A percentile compares a stretch with the other conserved stretches of the same genome.
Evolutionary conservation across 2,329 filamentous ascomycete genomes (phyloP).

Genomic region (Fulvia fulva): DNA sequence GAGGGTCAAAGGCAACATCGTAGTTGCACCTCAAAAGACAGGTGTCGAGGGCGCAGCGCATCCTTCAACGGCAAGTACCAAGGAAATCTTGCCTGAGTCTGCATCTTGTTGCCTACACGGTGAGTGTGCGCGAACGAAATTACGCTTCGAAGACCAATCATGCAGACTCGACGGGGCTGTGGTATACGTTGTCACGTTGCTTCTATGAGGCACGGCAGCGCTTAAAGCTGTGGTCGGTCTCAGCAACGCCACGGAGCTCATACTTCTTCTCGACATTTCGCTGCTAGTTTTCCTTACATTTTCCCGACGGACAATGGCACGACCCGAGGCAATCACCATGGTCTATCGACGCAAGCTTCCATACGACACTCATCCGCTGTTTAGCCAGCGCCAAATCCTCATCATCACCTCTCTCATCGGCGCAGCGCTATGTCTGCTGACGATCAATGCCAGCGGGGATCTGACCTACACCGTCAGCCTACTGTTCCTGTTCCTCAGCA

Average conservation of each 20-base stretch:
- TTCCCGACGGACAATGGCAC: neutral
- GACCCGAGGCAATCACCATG: neutral
- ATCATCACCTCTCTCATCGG: slow-evolving; percentile 10
- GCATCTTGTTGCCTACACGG: neutral
- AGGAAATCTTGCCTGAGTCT: neutral
- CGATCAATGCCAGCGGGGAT: neutral
- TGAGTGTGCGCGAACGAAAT: neutral
- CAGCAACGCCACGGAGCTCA: neutral
- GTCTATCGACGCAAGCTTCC: neutral
- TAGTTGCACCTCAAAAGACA: too few species aligned
- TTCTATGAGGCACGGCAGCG: neutral
- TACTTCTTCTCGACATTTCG: neutral
- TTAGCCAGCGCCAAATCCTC: slow-evolving; percentile 6
- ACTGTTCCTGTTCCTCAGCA: neutral
- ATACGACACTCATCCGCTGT: slow-evolving; percentile 10
- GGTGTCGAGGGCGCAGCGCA: neutral
- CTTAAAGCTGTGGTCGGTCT: neutral
- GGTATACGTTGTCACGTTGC: neutral
- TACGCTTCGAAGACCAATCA: neutral
- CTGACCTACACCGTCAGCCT: neutral
- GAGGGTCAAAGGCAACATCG: too few species aligned
- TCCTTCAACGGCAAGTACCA: too few species aligned
- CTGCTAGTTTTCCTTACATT: too few species aligned
- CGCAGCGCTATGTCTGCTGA: slow-evolving; percentile 4
- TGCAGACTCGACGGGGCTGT: neutral